Percentiles rank a stretch among this genome's conserved stretches.
Conservation (phyloP, 306 rosid genomes). For the Notholithocarpus densiflorus region DNA sequence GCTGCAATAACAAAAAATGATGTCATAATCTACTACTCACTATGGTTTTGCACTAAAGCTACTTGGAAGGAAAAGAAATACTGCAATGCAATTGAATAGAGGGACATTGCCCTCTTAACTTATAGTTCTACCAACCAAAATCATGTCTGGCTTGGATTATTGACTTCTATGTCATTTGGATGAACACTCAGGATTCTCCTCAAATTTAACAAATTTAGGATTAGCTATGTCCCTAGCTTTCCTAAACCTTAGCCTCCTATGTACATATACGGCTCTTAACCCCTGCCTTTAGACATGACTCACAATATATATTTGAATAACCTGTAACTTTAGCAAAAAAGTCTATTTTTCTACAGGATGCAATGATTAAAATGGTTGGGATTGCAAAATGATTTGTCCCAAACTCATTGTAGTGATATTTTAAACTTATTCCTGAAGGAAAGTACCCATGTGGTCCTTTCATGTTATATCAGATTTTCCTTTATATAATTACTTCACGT, state of each 20-base stretch:
- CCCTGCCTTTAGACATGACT: not conserved
- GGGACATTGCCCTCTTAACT: not conserved
- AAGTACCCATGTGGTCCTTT: not conserved
- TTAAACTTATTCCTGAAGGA: not conserved
- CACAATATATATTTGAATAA: not conserved
- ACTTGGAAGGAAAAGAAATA: not conserved
- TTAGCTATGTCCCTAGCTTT: not conserved
- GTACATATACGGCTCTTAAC: too few species aligned
- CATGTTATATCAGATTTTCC: not conserved
- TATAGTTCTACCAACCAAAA: not conserved
- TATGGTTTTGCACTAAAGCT: not conserved
- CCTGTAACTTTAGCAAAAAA: not conserved
- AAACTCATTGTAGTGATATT: not conserved
- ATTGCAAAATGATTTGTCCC: not conserved
- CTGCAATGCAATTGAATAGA: not conserved
- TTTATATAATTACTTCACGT: too few species aligned
- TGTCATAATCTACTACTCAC: not conserved
- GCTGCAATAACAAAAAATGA: not conserved
- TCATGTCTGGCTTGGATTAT: not conserved
- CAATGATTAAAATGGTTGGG: not conserved
- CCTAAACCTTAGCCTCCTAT: not conserved
- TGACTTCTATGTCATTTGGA: too few species aligned
- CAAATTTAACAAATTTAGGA: not conserved
- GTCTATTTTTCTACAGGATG: not conserved
- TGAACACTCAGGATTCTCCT: not conserved